A percentile compares a stretch with the other conserved stretches of the same genome.
phyloP scores from a whole-genome alignment of 164 flowering plant species.

The Protea cynaroides region DNA sequence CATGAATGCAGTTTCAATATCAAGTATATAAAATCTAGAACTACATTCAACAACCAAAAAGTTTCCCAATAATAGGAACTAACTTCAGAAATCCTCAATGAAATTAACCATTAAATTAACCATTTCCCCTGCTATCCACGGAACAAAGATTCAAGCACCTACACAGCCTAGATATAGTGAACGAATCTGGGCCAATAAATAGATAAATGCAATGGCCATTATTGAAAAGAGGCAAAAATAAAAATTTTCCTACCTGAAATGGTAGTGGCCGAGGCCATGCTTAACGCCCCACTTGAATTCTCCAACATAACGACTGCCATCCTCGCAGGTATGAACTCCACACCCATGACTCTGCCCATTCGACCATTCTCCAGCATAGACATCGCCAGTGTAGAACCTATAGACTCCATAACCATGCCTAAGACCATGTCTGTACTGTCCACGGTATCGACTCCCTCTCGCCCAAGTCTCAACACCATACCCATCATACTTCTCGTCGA shows the following conservation, averaged over 20 bases:
- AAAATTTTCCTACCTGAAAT: slow-evolving; percentile 51
- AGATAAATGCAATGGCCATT: background rate
- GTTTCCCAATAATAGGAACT: too few species aligned
- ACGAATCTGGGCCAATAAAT: background rate
- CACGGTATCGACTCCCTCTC: slow-evolving; percentile 70
- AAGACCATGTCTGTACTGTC: slow-evolving; percentile 75
- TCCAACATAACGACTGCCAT: slow-evolving; percentile 73
- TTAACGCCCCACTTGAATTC: slow-evolving; percentile 88
- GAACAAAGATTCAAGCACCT: too few species aligned
- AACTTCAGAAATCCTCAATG: too few species aligned
- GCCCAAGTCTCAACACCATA: slow-evolving; percentile 89
- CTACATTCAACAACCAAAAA: too few species aligned
- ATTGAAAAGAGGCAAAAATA: background rate
- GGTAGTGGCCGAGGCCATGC: slow-evolving; percentile 79
- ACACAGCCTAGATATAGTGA: too few species aligned
- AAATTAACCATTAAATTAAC: too few species aligned
- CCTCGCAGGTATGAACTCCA: slow-evolving; percentile 71
- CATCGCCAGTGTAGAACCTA: slow-evolving; percentile 74
- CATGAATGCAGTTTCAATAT: too few species aligned
- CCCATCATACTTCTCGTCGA: slow-evolving; percentile 77
- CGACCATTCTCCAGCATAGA: slow-evolving; percentile 80
- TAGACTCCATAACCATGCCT: slow-evolving; percentile 79
- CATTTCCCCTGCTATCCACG: too few species aligned
- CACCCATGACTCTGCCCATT: slow-evolving; percentile 83
- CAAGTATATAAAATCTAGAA: too few species aligned